Percentiles rank a stretch among this genome's conserved stretches.
Evolutionary conservation across 345 rosid species (phyloP).

Genomic region (Trapa incisa): DNA sequence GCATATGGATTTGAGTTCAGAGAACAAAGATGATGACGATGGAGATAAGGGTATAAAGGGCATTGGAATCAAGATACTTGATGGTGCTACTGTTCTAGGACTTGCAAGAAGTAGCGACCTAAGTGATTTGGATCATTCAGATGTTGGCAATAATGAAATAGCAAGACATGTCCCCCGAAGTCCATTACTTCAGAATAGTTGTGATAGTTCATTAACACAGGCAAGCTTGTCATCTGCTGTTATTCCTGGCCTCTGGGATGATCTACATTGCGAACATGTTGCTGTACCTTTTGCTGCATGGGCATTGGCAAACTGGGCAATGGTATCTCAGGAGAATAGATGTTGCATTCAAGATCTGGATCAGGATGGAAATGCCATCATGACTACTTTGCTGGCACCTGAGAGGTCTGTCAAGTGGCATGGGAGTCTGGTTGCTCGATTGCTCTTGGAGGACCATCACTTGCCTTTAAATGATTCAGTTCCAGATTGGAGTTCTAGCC

Average conservation of each 20-base stretch:
- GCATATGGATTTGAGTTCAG: slow-evolving; percentile 49
- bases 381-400: slow-evolving; percentile 81
- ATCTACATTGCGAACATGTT: slow-evolving; percentile 89
- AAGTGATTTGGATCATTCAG: slow-evolving; percentile 33
- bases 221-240: slow-evolving; percentile 60
- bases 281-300: slow-evolving; percentile 98
- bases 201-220: slow-evolving; percentile 34
- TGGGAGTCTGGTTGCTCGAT: slow-evolving; percentile 82
- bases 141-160: slow-evolving; percentile 19
- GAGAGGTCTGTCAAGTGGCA: slow-evolving; percentile 99
- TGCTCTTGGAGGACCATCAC: slow-evolving; percentile 72
- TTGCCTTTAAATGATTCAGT: slow-evolving; percentile 76
- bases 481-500: slow-evolving; percentile 86
- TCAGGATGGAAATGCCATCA: slow-evolving; percentile 74
- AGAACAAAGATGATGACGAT: slow-evolving; percentile 51
- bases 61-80: slow-evolving; percentile 84
- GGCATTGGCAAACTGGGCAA: slow-evolving; percentile 99
- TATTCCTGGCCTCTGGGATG: slow-evolving; percentile 99
- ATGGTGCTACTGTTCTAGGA: slow-evolving; percentile 83
- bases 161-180: slow-evolving; percentile 27
- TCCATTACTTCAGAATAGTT: slow-evolving; percentile 42
- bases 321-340: slow-evolving; percentile 79
- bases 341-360: slow-evolving; percentile 81
- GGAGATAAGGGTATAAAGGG: slow-evolving; percentile 73
- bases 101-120: slow-evolving; percentile 51